Evolutionary conservation across 768 basidiomycete genomes (phyloP).

Genomic region (Myochromella boudieri): DNA sequence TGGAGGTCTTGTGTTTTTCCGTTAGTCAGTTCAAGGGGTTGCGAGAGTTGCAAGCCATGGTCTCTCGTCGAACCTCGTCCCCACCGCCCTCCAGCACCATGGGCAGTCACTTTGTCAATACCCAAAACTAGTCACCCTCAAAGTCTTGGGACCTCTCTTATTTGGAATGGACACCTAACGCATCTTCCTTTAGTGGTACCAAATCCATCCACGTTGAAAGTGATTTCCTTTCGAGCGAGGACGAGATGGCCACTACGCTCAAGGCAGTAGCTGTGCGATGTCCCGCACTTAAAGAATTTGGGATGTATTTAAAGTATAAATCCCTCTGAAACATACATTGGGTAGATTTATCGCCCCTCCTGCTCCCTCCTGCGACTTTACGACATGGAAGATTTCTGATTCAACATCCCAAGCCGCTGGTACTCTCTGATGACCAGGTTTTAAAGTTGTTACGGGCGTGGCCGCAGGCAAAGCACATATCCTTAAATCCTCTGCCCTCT

Average conservation of each 20-base stretch:
- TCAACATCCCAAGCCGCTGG: constrained; percentile 5
- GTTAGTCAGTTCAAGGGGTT: too few relatives aligned
- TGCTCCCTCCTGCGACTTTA: too few relatives aligned
- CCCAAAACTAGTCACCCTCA: not conserved
- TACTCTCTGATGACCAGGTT: not conserved
- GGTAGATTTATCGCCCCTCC: constrained; percentile 4
- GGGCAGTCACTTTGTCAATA: not conserved
- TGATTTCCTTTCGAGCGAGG: not conserved
- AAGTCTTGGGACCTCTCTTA: constrained; percentile 2
- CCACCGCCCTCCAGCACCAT: too few relatives aligned
- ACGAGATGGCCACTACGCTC: not conserved
- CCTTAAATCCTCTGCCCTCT: constrained; percentile 2
- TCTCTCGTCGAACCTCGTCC: too few relatives aligned
- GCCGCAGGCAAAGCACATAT: constrained; percentile 1
- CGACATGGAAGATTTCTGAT: not conserved
- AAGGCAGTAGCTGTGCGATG: not conserved
- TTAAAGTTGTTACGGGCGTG: not conserved
- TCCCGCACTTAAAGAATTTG: not conserved
- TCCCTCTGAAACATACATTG: constrained; percentile 1
- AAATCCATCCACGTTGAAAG: constrained; percentile 1
- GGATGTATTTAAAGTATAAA: not conserved
- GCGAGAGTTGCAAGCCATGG: too few relatives aligned
- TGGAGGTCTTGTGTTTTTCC: not conserved
- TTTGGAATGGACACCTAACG: not conserved
- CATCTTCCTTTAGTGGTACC: not conserved